A percentile compares a stretch with the other conserved stretches of the same genome.
phyloP scores from a whole-genome alignment of 805 yeast genomes.

The Candida arabinofermentans region DNA sequence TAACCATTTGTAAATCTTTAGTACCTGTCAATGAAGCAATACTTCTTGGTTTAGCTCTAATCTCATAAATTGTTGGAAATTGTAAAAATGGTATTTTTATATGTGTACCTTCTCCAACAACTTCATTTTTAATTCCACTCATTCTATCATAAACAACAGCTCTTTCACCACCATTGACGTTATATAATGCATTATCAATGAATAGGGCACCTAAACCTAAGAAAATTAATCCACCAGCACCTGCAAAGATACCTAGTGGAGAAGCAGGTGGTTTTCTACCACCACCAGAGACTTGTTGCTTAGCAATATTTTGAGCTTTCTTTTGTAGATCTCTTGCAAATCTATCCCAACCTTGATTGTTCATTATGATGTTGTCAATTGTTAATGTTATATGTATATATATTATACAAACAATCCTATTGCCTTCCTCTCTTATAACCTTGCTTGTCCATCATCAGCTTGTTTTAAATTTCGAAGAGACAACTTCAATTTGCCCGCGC shows the following conservation, averaged over 20 bases:
- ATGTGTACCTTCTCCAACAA: slow-evolving; percentile 94
- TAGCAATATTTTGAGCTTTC: slow-evolving; percentile 39
- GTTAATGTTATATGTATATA: not conserved
- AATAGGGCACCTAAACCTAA: slow-evolving; percentile 55
- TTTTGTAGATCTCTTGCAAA: slow-evolving; percentile 49
- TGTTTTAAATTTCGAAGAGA: no score
- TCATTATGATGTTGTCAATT: slow-evolving; percentile 23
- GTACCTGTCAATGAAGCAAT: slow-evolving; percentile 97
- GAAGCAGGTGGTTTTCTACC: slow-evolving; percentile 25
- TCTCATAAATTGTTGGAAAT: slow-evolving; percentile 88
- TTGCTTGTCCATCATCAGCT: no score
- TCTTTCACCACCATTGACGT: slow-evolving; percentile 98
- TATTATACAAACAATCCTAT: no score
- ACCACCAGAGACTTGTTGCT: slow-evolving; percentile 28
- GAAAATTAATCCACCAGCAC: slow-evolving; percentile 55
- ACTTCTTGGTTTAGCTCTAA: slow-evolving; percentile 95
- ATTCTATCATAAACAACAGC: slow-evolving; percentile 90
- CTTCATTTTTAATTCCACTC: slow-evolving; percentile 76
- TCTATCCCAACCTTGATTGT: slow-evolving; percentile 45
- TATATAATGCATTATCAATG: slow-evolving; percentile 58
- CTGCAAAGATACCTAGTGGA: slow-evolving; percentile 57
- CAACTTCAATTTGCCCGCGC: no score
- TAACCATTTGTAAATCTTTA: slow-evolving; percentile 98
- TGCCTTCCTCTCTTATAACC: no score
- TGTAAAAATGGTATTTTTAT: slow-evolving; percentile 92